Evolutionary conservation across 176 grass and related monocot species (phyloP).

Genomic region (Lolium multiflorum): DNA sequence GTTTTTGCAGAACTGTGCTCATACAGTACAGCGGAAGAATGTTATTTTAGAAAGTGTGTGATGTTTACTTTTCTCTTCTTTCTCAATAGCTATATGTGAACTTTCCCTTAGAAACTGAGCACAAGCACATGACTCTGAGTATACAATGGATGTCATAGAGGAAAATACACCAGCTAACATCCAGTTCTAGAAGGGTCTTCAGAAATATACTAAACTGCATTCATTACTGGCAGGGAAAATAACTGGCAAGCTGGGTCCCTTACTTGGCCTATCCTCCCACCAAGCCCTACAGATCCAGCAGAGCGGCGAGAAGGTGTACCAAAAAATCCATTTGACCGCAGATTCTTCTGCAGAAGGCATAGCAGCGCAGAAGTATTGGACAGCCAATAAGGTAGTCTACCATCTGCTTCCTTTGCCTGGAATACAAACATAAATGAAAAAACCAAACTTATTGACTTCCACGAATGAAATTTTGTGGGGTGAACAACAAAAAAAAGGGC

Average conservation of each 20-base stretch:
- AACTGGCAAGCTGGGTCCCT: slow-evolving; percentile 18
- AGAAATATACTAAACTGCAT: neutral
- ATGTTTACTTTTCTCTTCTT: neutral
- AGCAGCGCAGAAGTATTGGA: slow-evolving; percentile 88
- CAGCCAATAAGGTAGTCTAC: slow-evolving; percentile 88
- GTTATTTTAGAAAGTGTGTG: neutral
- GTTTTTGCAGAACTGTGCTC: too few species aligned
- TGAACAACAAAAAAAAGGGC: slow-evolving; percentile 34
- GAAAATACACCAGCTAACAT: neutral
- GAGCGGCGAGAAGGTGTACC: slow-evolving; percentile 73
- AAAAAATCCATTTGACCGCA: slow-evolving; percentile 86
- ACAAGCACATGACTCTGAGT: neutral
- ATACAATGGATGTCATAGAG: neutral
- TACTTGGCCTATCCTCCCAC: slow-evolving; percentile 71
- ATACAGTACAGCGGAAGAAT: neutral
- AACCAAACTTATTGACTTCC: neutral
- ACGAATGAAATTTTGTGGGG: slow-evolving; percentile 1
- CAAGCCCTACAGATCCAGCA: slow-evolving; percentile 51
- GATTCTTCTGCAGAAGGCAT: slow-evolving; percentile 95
- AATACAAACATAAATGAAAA: slow-evolving; percentile 28
- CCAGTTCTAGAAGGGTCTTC: slow-evolving; percentile 12
- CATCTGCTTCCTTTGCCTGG: slow-evolving; percentile 71
- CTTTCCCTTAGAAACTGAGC: neutral
- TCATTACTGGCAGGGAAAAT: slow-evolving; percentile 17
- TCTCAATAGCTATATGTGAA: neutral